These are phyloP conservation scores for Bondarzewia mesenterica DNA, from an alignment of 1,284 basidiomycete genomes.

Conservation along the genomic window DNA sequence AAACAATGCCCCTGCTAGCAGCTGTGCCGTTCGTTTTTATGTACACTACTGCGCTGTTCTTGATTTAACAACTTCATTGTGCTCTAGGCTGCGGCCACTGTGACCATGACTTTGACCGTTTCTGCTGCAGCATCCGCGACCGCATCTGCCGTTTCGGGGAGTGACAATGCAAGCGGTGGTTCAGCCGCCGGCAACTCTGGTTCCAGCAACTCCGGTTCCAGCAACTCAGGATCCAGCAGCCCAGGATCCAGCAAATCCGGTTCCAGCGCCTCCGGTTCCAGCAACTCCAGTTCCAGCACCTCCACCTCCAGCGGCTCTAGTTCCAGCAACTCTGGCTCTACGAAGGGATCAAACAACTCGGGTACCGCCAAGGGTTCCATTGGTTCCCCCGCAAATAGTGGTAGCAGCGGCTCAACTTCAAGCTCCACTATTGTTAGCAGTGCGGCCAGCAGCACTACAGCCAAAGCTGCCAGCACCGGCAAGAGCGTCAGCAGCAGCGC, in stretches of 20 bases:
- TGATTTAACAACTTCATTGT: background rate
- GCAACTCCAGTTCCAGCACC: slow-evolving; percentile 1
- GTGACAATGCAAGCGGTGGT: background rate
- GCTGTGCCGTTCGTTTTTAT: slow-evolving; percentile 1
- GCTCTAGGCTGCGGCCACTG: slow-evolving; percentile 11
- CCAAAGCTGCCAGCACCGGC: too few relatives aligned
- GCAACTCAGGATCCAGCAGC: background rate
- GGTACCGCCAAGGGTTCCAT: too few relatives aligned
- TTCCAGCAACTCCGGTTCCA: background rate
- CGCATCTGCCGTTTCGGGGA: background rate
- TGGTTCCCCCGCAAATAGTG: too few relatives aligned
- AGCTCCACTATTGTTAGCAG: too few relatives aligned
- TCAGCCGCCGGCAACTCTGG: background rate
- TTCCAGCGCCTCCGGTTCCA: slow-evolving; percentile 10
- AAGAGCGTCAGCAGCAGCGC: too few relatives aligned
- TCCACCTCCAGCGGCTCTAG: background rate
- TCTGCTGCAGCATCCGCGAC: slow-evolving; percentile 8
- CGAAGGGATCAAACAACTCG: too few relatives aligned
- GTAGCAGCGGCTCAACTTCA: too few relatives aligned
- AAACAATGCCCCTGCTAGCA: slow-evolving; percentile 9
- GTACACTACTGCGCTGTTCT: background rate
- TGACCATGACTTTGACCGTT: slow-evolving; percentile 13
- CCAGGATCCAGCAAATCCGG: background rate
- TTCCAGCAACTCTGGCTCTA: background rate
- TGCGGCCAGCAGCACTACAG: too few relatives aligned